Evolutionary conservation across 495 filamentous ascomycete species (phyloP), one percentile per base, ranked within the genome.

Genomic region (Lophiostoma macrostomum): DNA sequence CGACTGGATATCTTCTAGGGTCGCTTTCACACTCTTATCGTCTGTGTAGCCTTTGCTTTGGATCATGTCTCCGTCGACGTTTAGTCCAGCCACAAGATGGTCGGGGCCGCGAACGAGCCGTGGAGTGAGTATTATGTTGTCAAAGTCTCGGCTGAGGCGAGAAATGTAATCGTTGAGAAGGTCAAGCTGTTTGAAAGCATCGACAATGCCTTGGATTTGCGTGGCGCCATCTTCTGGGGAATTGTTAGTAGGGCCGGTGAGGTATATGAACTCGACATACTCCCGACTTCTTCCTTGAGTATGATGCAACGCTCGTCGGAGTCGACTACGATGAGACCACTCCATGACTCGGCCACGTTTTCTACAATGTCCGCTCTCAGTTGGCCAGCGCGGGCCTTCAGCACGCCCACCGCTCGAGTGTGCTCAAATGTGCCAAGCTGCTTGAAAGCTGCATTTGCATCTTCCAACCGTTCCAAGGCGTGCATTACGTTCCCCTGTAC

Each of bases 1-100:
- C 5, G 67, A 61, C 27, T 74, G 73, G 1, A 94, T 68, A 62
- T 90, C 83, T 12, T 66, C 52, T 47, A 87, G 78, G 24, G 85
- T 66, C 7, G 53, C 47, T 7, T 53, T 61, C 13, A 48, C 38
- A 19, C 37, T 62, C 43, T 51, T 71, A 31, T 75, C 72, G 61
- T 71, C 72, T 47, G 55, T 48, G 22, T 45, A 35, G n/a, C 44
- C 53, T 40, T 11, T 39, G 27, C 40, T 61, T 27, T 42, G 60
- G 23, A 73, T 61, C 22, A 40, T 39, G 22, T 67, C 60, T 7
- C 53, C 56, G 4, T 64, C 59, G 14, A 70, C 63, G 1, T 31
- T 35, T 20, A 74, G 39, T 16, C 25, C 29, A n/a, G 42, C 45
- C 12, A 67, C 60, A 22, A 40, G 39, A 19, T 45, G 50, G 14